Percentiles rank a stretch among this genome's conserved stretches.
These are phyloP conservation scores for Ceraceosorus guamensis DNA, from an alignment of 1,284 basidiomycete species.

Conservation along the genomic window DNA sequence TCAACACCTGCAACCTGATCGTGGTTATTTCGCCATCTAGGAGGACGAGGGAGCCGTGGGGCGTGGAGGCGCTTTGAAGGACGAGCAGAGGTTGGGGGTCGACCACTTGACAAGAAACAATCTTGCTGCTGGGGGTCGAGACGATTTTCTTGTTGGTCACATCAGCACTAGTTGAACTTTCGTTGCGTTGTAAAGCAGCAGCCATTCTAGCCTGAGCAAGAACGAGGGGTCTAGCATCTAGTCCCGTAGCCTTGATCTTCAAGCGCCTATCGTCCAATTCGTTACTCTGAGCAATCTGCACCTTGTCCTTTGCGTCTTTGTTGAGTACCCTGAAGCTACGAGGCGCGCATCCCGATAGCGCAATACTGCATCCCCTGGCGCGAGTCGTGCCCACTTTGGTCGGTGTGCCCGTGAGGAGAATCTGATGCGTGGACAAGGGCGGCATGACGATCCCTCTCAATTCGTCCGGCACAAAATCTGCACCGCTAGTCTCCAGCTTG, in stretches of 20 bases:
- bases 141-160: not conserved
- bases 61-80: slow-evolving; percentile 75
- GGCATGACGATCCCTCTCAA: slow-evolving; percentile 58
- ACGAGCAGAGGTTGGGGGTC: slow-evolving; percentile 77
- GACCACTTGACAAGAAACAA: slow-evolving; percentile 60
- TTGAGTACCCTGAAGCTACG: slow-evolving; percentile 71
- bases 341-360: slow-evolving; percentile 64
- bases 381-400: slow-evolving; percentile 60
- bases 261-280: slow-evolving; percentile 58
- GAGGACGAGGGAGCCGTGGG: slow-evolving; percentile 82
- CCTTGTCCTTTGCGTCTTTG: slow-evolving; percentile 62
- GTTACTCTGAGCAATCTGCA: slow-evolving; percentile 56
- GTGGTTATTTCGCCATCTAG: slow-evolving; percentile 84
- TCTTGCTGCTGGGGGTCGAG: not conserved
- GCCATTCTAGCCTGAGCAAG: slow-evolving; percentile 3
- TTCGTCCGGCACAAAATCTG: slow-evolving; percentile 62
- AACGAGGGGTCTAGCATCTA: slow-evolving; percentile 55
- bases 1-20: slow-evolving; percentile 77
- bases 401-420: slow-evolving; percentile 66
- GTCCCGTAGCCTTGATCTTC: slow-evolving; percentile 63
- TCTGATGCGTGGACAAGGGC: slow-evolving; percentile 65
- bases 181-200: not conserved
- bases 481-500: slow-evolving; percentile 73
- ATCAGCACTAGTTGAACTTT: too few species aligned
- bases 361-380: slow-evolving; percentile 70